A percentile compares a stretch with the other conserved stretches of the same genome.
Evolutionary conservation across 1,284 basidiomycete species (phyloP).

Genomic region (Cryptococcus hybrid): DNA sequence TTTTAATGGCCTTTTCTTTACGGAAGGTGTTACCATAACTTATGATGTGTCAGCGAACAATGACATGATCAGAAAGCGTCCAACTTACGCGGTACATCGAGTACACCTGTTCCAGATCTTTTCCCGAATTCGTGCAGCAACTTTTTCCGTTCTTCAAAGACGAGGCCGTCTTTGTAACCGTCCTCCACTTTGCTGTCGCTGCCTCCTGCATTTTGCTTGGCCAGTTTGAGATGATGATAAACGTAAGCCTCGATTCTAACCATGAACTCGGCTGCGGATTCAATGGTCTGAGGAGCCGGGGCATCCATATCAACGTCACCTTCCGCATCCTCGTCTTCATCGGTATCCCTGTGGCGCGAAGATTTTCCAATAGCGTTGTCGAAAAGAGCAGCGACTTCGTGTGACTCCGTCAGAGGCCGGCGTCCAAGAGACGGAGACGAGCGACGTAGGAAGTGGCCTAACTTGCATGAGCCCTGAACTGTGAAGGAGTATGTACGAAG

Average conservation of each 20-base stretch:
- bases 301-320: conserved; percentile 44
- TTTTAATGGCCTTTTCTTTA: conserved; percentile 91
- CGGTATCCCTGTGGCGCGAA: conserved; percentile 43
- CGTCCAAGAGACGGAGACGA: conserved; percentile 84
- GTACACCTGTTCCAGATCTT: conserved; percentile 71
- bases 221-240: conserved; percentile 60
- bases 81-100: conserved; percentile 75
- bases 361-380: conserved; percentile 44
- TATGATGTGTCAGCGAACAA: not conserved
- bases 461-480: conserved; percentile 1
- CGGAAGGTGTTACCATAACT: conserved; percentile 85
- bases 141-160: conserved; percentile 83
- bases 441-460: conserved; percentile 80
- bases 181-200: conserved; percentile 56
- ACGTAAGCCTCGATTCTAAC: conserved; percentile 73
- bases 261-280: conserved; percentile 65
- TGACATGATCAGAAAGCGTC: too few relatives aligned
- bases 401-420: conserved; percentile 82
- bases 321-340: conserved; percentile 49
- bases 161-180: conserved; percentile 82
- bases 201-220: conserved; percentile 52
- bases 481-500: not conserved
- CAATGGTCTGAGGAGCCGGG: conserved; percentile 34
- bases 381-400: conserved; percentile 66
- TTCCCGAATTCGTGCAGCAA: conserved; percentile 75